These are phyloP conservation scores for Raffaelea ambrosiae DNA, from an alignment of 2,329 filamentous ascomycete species.

Conservation along the genomic window DNA sequence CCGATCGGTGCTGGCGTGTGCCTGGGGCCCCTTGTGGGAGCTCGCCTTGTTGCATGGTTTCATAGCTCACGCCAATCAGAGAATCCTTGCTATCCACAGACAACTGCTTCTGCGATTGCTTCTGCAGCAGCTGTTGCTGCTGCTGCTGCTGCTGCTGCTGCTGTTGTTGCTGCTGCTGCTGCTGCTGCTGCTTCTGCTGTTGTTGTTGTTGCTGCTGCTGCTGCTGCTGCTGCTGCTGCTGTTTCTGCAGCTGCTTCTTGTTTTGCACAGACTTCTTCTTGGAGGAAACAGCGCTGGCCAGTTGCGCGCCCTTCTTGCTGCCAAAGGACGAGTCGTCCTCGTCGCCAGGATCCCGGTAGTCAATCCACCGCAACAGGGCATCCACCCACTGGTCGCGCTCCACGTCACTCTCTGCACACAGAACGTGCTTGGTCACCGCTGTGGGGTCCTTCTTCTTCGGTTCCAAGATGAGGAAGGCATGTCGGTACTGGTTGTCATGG, in stretches of 20 bases:
- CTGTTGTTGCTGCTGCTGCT: constrained; percentile 31
- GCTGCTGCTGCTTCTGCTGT: constrained; percentile 15
- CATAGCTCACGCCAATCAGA: constrained; percentile 51
- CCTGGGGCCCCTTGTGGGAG: constrained; percentile 17
- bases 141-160: constrained; percentile 26
- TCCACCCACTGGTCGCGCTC: constrained; percentile 95
- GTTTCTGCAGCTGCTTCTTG: constrained; percentile 14
- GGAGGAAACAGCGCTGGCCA: constrained; percentile 1
- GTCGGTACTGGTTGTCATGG: constrained; percentile 85
- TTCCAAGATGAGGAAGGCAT: constrained; percentile 90
- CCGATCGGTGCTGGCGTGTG: constrained; percentile 6
- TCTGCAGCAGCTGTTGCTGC: constrained; percentile 30
- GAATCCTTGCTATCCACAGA: constrained; percentile 27
- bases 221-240: constrained; percentile 17
- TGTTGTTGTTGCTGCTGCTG: constrained; percentile 14
- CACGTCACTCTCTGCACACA: constrained; percentile 89
- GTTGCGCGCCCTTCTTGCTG: constrained; percentile 23
- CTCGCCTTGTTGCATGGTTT: constrained; percentile 44
- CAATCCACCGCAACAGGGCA: constrained; percentile 79
- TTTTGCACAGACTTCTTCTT: constrained; percentile 34
- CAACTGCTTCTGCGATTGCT: constrained; percentile 30
- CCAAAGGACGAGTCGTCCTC: constrained; percentile 27
- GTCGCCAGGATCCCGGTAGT: constrained; percentile 57
- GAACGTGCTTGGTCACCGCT: constrained; percentile 81
- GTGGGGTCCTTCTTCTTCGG: constrained; percentile 93